Evolutionary conservation across 352 stramenopile species (phyloP), one percentile per base, ranked within the genome.

Genomic region (Phytophthora nicotianae): DNA sequence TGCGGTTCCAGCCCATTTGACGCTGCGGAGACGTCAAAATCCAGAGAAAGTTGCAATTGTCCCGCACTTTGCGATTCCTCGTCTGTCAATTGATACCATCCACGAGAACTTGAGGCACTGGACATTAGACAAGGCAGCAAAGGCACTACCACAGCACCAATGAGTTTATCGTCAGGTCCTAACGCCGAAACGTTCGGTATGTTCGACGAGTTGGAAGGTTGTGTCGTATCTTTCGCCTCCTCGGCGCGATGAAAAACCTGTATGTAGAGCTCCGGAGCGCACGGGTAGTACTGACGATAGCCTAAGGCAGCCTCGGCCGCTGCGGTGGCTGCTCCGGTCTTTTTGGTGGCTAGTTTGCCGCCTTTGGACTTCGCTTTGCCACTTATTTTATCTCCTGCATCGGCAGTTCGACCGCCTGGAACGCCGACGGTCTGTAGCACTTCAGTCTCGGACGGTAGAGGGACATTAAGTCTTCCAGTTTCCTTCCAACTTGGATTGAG

Each of bases 401-500:
- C 54, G 23, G 38, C 51, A 29, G 58, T 79, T 23, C 43, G 70
- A 14, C 60, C 60, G 11, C 67, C 60, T 24, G 62, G 58, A 9
- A 73, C 35, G 9, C 69, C 76, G 6, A 68, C 57, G 0, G 79
- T 83, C 52, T 86, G 65, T 24, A 87, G 56, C 14, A 88, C 50
- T 47, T 90, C 79, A 24, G 79, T 65, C 61, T 90, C 81, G 6
- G 77, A 74, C 26, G 81, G 79, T 23, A 90, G 61, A 14, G 81
- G 79, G 23, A 90, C 75, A 8, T 70, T 64, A 10, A 90, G 65
- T 53, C 58, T 43, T 1, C 73, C 79, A n/a, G 65, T 72, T 60
- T 89, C 79, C 42, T 89, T 90, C 81, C 81, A 90, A 50, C 70
- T 78, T 38, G 81, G 81, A 55, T 86, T 89, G 20, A 90, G 50